Conservation (phyloP, 2,329 filamentous ascomycete genomes). For the Chalara sp. region DNA sequence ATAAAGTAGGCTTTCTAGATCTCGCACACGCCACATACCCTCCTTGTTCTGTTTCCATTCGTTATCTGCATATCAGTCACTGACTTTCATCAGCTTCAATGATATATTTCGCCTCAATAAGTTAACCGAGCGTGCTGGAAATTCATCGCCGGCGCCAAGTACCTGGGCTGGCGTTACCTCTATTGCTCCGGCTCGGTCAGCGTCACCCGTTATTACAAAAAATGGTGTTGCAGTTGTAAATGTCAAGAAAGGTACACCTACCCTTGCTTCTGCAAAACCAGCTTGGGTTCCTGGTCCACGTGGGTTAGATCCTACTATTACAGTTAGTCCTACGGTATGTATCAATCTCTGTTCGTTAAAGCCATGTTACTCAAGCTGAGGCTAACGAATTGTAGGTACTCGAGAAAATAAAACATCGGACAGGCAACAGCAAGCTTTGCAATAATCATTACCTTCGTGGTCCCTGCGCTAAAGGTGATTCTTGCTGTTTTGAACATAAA, state of each 20-base stretch:
- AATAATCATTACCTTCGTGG: constrained; percentile 50
- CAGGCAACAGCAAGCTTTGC: constrained; percentile 49
- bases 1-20: too few species aligned
- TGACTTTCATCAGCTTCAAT: too few species aligned
- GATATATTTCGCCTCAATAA: too few species aligned
- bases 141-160: constrained; percentile 13
- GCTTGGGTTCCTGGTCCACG: constrained; percentile 48
- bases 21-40: too few species aligned
- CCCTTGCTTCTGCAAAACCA: not conserved
- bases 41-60: too few species aligned
- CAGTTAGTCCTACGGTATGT: constrained; percentile 32
- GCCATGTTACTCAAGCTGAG: too few species aligned
- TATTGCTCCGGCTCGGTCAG: constrained; percentile 14
- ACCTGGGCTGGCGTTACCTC: constrained; percentile 27
- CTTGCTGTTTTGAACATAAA: too few species aligned
- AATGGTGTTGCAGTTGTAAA: constrained; percentile 1
- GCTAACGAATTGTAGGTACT: constrained; percentile 24
- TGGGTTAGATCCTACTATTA: constrained; percentile 47
- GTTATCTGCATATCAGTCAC: too few species aligned
- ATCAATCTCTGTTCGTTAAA: too few species aligned
- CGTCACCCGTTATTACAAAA: constrained; percentile 14
- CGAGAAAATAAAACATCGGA: constrained; percentile 49
- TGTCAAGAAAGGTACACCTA: constrained; percentile 8
- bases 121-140: not conserved
- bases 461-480: too few species aligned